These are phyloP conservation scores for Auricularia sp. DNA, from an alignment of 768 basidiomycete species.

Conservation along the genomic window DNA sequence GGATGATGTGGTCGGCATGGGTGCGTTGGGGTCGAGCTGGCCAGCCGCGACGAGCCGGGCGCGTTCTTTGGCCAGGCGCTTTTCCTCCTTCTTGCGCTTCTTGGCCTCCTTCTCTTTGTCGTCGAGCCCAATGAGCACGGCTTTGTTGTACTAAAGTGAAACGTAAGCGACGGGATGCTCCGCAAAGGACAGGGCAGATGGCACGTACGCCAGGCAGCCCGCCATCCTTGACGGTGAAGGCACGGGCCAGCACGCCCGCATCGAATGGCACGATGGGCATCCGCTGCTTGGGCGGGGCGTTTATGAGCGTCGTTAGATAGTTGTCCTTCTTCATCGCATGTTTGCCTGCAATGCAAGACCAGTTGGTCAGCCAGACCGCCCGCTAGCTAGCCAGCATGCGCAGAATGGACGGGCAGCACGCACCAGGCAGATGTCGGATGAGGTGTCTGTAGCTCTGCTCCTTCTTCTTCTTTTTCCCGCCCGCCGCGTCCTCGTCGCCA, in stretches of 20 bases:
- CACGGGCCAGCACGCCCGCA: conserved; percentile 54
- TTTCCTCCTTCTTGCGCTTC: conserved; percentile 11
- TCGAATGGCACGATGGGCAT: conserved; percentile 55
- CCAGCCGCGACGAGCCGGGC: conserved; percentile 10
- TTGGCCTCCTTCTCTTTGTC: conserved; percentile 46
- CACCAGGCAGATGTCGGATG: conserved; percentile 65
- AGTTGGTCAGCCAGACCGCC: not conserved
- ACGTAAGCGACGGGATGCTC: not conserved
- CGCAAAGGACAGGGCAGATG: not conserved
- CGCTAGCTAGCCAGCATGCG: not conserved
- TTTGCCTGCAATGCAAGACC: conserved; percentile 37
- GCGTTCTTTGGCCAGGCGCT: conserved; percentile 34
- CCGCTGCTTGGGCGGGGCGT: conserved; percentile 60
- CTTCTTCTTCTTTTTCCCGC: conserved; percentile 57
- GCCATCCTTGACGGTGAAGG: conserved; percentile 45
- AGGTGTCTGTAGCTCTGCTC: conserved; percentile 70
- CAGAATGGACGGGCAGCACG: conserved; percentile 16
- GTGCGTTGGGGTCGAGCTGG: conserved; percentile 5
- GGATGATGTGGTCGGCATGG: not conserved
- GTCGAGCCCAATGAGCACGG: conserved; percentile 7
- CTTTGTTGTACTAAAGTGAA: conserved; percentile 5
- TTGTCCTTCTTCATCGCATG: conserved; percentile 76
- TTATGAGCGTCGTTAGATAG: conserved; percentile 54
- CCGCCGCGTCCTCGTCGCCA: conserved; percentile 38
- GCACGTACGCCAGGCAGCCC: conserved; percentile 23